Conservation (phyloP, 768 basidiomycete species). For the Termitomyces bulborhizus region DNA sequence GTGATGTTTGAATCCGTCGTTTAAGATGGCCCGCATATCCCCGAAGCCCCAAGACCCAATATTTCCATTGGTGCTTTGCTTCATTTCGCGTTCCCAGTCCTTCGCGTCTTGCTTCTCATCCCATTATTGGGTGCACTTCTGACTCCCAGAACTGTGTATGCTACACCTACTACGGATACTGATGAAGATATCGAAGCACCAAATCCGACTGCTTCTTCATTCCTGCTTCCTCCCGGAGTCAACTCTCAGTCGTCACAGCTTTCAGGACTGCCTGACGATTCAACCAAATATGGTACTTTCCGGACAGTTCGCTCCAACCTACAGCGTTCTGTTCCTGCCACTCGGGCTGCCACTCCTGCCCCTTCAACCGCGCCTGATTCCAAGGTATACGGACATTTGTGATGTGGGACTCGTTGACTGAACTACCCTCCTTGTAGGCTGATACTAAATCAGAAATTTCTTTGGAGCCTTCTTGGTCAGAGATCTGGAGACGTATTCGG, state of each 20-base stretch:
- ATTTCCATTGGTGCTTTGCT: slow-evolving; percentile 25
- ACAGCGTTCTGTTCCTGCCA: slow-evolving; percentile 47
- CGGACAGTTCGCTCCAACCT: slow-evolving; percentile 40
- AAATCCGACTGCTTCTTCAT: slow-evolving; percentile 40
- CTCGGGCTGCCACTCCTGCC: slow-evolving; percentile 44
- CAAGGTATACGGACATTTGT: slow-evolving; percentile 25
- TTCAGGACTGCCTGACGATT: slow-evolving; percentile 30
- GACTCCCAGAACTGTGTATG: slow-evolving; percentile 62
- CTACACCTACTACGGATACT: slow-evolving; percentile 34
- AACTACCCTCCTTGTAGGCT: slow-evolving; percentile 19
- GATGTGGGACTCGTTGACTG: not conserved
- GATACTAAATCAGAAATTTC: slow-evolving; percentile 45
- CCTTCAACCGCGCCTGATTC: slow-evolving; percentile 32
- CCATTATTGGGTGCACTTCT: slow-evolving; percentile 56
- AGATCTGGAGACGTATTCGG: slow-evolving; percentile 58
- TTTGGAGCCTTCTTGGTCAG: slow-evolving; percentile 65
- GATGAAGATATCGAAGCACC: slow-evolving; percentile 35
- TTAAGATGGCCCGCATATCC: slow-evolving; percentile 20
- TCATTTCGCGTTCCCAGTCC: slow-evolving; percentile 46
- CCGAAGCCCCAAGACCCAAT: slow-evolving; percentile 22
- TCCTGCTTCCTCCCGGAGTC: slow-evolving; percentile 48
- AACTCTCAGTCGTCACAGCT: slow-evolving; percentile 38
- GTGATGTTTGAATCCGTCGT: slow-evolving; percentile 9
- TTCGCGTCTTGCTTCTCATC: slow-evolving; percentile 59
- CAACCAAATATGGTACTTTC: slow-evolving; percentile 76